Base-by-base conservation (phyloP, 139 green algal genomes). In the Edaphochlamys debaryana region DNA sequence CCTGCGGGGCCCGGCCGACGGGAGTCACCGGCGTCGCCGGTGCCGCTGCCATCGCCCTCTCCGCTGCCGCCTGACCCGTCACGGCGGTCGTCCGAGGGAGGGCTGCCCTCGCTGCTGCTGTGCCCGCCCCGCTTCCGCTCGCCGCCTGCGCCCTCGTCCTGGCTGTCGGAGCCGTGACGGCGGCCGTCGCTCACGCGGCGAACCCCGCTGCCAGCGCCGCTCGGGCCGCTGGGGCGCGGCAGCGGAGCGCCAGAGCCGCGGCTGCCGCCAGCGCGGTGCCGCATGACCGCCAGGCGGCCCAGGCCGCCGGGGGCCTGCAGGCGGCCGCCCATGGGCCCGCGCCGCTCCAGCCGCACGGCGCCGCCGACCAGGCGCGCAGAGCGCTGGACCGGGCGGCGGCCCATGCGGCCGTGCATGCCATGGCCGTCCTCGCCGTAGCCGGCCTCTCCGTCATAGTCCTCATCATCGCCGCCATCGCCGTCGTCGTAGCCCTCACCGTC, bases 61-160 rank as follows among this genome's bases (percentile, higher is more conserved):
- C 76, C 76, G 45, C 76, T 82, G 63, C 76, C 76, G 19, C 62
- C 76, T 15, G 63, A 74, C 22, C 76, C 76, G 0, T 38, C 42
- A 1, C 42, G 76, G 63, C 76, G 73, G 76, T 73, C 76, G 7
- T 82, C 76, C 13, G 76, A 82, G 22, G 63, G 76, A 34, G 17
- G 76, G 36, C 76, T 82, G 23, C 76, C 76, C 63, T 82, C 76
- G n/a, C 76, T 82, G 63, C 76, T 82, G 76, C 62, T 82, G 76
- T 82, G 40, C 25, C 42, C 62, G 41, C n/a, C 56, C 8, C 38
- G 41, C 29, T 58, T 30, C 38, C 5, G 25, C n/a, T 25, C 32
- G 41, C 27, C 62, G 27, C 38, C 74, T 6, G 5, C 40, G 7
- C 41, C 60, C 19, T 73, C 63, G 38, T 82, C 76, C 76, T 82